A percentile compares a stretch with the other conserved stretches of the same genome.
Conservation (phyloP, 495 filamentous ascomycete genomes). For the Hypoxylon subgilvum region DNA sequence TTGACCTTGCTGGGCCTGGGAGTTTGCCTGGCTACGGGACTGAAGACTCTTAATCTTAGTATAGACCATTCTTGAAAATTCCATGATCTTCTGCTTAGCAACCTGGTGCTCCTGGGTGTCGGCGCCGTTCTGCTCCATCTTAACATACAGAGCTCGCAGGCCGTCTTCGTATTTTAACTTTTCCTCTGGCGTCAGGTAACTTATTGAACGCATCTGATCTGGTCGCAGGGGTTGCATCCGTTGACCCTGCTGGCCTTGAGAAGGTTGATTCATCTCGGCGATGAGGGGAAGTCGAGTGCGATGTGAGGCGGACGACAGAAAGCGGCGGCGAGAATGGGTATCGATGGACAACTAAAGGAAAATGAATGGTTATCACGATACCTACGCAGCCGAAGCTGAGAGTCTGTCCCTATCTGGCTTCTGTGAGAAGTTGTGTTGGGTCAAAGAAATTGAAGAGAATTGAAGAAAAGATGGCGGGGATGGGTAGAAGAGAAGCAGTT, state of each 20-base stretch:
- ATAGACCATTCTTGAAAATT: conserved; percentile 68
- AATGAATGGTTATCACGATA: too few relatives aligned
- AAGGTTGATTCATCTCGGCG: conserved; percentile 45
- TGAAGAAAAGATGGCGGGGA: too few relatives aligned
- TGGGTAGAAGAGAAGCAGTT: too few relatives aligned
- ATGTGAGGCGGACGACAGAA: too few relatives aligned
- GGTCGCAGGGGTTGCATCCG: conserved; percentile 42
- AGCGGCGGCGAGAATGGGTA: too few relatives aligned
- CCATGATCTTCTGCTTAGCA: conserved; percentile 68
- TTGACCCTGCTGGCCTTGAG: conserved; percentile 42
- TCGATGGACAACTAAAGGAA: too few relatives aligned
- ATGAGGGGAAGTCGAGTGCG: not conserved
- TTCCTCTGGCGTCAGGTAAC: conserved; percentile 60
- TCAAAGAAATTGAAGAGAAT: too few relatives aligned
- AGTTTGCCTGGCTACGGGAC: conserved; percentile 12
- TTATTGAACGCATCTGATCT: conserved; percentile 55
- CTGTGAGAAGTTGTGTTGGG: too few relatives aligned
- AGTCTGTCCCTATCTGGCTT: too few relatives aligned
- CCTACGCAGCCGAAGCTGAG: too few relatives aligned
- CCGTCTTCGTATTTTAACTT: conserved; percentile 70
- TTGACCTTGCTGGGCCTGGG: conserved; percentile 20
- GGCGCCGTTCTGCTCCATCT: conserved; percentile 63
- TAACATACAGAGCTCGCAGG: conserved; percentile 64
- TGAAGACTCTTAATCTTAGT: conserved; percentile 58
- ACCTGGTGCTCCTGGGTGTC: conserved; percentile 62